Evolutionary conservation across 306 rosid genomes (phyloP).

Genomic region (Gleditsia sinensis): DNA sequence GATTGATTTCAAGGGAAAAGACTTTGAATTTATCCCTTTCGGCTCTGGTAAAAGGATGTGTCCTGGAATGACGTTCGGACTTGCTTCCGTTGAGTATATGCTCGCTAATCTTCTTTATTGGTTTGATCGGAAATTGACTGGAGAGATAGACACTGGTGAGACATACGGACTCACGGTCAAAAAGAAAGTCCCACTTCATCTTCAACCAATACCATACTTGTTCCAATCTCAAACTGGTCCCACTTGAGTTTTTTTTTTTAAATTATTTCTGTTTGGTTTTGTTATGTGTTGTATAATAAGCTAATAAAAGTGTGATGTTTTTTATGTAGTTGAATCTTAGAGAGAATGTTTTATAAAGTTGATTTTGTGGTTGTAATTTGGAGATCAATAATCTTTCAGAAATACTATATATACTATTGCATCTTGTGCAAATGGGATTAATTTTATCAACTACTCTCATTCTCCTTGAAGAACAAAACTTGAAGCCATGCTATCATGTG

Average conservation of each 20-base stretch:
- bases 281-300: background rate
- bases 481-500: too few species aligned
- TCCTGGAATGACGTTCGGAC: slow-evolving; percentile 23
- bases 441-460: too few species aligned
- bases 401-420: background rate
- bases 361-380: background rate
- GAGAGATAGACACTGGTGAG: background rate
- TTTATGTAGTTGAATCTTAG: background rate
- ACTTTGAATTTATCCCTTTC: slow-evolving; percentile 30
- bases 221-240: background rate
- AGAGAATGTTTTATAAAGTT: background rate
- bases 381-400: too few species aligned
- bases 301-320: background rate
- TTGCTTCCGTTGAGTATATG: background rate
- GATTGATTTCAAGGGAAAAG: slow-evolving; percentile 39
- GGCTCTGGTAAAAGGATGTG: slow-evolving; percentile 22
- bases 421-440: too few species aligned
- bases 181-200: slow-evolving; percentile 37
- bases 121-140: slow-evolving; percentile 50
- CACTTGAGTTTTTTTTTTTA: background rate
- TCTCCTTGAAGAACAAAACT: too few species aligned
- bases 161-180: slow-evolving; percentile 5
- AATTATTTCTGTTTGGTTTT: background rate
- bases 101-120: slow-evolving; percentile 42
- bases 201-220: background rate